Evolutionary conservation across 31 red algal genomes (phyloP).

Genomic region (Asparagopsis taxiformis): DNA sequence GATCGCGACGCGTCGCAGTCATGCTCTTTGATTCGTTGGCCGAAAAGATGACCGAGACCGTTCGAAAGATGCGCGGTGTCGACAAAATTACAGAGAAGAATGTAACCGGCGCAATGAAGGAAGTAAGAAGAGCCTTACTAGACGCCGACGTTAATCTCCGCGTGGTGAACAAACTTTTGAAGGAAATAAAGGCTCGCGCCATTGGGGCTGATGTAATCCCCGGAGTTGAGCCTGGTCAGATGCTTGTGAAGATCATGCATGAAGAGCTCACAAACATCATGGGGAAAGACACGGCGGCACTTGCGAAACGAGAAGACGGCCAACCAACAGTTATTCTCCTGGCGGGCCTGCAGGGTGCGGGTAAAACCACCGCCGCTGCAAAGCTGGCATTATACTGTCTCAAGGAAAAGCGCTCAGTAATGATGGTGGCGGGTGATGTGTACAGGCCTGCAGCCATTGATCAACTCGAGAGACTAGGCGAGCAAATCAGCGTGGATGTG

Average conservation of each 20-base stretch:
- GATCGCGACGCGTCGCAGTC: too few relatives aligned
- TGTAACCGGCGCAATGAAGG: slow-evolving; percentile 79
- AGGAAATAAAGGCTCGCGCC: slow-evolving; percentile 74
- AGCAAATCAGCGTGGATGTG: slow-evolving; percentile 62
- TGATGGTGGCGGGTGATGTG: slow-evolving; percentile 94
- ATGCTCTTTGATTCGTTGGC: slow-evolving; percentile 48
- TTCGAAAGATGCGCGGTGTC: slow-evolving; percentile 74
- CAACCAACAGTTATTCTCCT: slow-evolving; percentile 81
- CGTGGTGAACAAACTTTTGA: slow-evolving; percentile 81
- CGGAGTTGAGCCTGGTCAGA: slow-evolving; percentile 87
- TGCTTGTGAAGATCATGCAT: slow-evolving; percentile 97
- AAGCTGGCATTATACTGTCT: slow-evolving; percentile 88
- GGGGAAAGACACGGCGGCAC: slow-evolving; percentile 74
- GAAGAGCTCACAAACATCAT: slow-evolving; percentile 90
- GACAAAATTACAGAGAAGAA: slow-evolving; percentile 94
- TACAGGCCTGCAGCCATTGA: slow-evolving; percentile 97
- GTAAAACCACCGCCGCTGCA: slow-evolving; percentile 95
- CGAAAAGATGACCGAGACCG: slow-evolving; percentile 59
- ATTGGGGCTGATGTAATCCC: slow-evolving; percentile 69
- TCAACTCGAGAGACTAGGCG: slow-evolving; percentile 88
- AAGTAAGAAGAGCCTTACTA: slow-evolving; percentile 85
- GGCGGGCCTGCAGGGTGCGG: slow-evolving; percentile 95
- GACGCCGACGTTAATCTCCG: slow-evolving; percentile 97
- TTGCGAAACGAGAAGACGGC: slow-evolving; percentile 46
- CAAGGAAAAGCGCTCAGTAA: slow-evolving; percentile 68